Base-by-base conservation (phyloP, 306 rosid species). In the Cotoneaster glaucophyllus region DNA sequence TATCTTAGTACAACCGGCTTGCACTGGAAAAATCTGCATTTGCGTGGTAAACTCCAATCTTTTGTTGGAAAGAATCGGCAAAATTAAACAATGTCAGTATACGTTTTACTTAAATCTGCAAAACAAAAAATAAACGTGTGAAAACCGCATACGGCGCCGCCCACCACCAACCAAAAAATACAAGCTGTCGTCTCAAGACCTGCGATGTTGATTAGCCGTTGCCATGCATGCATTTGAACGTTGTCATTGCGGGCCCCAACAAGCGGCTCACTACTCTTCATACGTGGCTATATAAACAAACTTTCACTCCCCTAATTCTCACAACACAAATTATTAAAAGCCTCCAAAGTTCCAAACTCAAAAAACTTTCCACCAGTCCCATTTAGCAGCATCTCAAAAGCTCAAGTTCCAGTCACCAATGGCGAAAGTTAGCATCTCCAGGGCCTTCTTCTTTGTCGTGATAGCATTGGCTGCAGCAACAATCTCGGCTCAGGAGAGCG, bases 171-270 rank as follows among this genome's bases (percentile, higher is more conserved):
- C 17, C 2, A 32, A 34, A 18, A n/a, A 32, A 64, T 64, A 34
- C 21, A 65, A 61, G 19, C 65, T 61, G 19, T 13, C 10, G 65
- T 28, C 3, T 3, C 15, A 66, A 34, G 28, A 10, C 64, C 64
- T 73, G 25, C 14, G 73, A 73, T 67, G 64, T 78, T 45, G 3
- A 11, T 79, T 48, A 58, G 69, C 81, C 75, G 81, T 79, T 83
- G 73, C 81, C 26, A 31, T 57, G 43, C 52, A 31, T 59, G 37
- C 7, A 32, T 32, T 65, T 48, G 58, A 19, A 39, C 56, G 54
- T 67, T 77, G 79, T 67, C 85, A 12, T 28, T 17, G 29, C 28
- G 74, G 86, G 28, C 43, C 62, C 28, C 62, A n/a, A 32, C 62
- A 56, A 28, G 62, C 62, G 6, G 14, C 28, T 56, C 62, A 10